A percentile compares a stretch with the other conserved stretches of the same genome.
phyloP scores from a whole-genome alignment of 768 basidiomycete species.

The Macrocybe gigantea region DNA sequence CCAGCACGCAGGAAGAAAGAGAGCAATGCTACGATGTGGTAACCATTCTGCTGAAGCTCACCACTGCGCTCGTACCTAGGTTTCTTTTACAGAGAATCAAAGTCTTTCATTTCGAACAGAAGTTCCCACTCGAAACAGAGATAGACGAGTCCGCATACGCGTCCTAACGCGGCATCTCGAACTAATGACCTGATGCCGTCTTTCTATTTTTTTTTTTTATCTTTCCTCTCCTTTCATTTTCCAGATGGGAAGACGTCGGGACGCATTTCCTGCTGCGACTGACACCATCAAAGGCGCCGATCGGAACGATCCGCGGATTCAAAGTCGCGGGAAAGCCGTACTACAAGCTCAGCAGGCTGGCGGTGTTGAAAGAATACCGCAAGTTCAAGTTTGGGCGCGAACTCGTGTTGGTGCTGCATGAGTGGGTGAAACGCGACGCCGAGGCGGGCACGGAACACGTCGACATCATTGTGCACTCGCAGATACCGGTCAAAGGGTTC shows the following conservation, averaged over 20 bases:
- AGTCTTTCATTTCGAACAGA: constrained; percentile 63
- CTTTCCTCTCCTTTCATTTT: constrained; percentile 1
- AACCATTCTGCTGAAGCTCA: not conserved
- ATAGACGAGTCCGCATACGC: constrained; percentile 57
- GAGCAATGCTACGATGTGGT: constrained; percentile 65
- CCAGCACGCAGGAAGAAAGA: constrained; percentile 39
- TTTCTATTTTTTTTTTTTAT: not conserved
- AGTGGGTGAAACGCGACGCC: constrained; percentile 48
- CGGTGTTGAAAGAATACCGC: constrained; percentile 62
- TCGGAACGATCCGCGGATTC: constrained; percentile 64
- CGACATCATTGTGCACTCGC: constrained; percentile 60
- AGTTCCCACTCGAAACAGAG: constrained; percentile 69
- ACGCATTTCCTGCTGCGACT: constrained; percentile 72
- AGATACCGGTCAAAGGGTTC: constrained; percentile 65
- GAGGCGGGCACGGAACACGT: constrained; percentile 19
- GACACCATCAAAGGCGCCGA: constrained; percentile 49
- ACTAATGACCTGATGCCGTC: not conserved
- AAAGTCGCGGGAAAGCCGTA: constrained; percentile 32
- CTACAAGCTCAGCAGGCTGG: constrained; percentile 73
- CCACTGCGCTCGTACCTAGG: no score
- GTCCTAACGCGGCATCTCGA: not conserved
- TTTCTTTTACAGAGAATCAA: constrained; percentile 31
- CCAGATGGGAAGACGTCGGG: constrained; percentile 56
- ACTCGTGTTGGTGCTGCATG: constrained; percentile 59
- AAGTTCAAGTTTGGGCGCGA: constrained; percentile 56